Evolutionary conservation across 495 filamentous ascomycete species (phyloP).

Genomic region (Aspergillus saccharolyticus): DNA sequence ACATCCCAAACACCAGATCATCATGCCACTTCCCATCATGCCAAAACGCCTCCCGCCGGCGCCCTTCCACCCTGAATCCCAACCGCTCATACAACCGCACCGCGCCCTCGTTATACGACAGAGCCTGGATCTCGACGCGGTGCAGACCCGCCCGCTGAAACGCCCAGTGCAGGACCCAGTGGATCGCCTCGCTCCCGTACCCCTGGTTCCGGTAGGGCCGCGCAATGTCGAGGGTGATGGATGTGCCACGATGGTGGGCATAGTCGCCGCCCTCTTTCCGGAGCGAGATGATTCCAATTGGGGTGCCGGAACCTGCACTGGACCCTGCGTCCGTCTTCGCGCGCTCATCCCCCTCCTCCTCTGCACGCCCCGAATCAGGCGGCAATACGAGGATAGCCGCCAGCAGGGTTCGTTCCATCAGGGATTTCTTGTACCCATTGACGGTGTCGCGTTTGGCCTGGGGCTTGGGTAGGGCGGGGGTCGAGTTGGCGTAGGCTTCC

Average conservation of each 20-base stretch:
- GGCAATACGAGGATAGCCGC: neutral
- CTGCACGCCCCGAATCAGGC: no score
- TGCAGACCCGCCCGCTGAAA: slow-evolving; percentile 45
- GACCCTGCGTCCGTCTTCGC: neutral
- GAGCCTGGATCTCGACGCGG: slow-evolving; percentile 24
- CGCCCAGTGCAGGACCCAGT: slow-evolving; percentile 46
- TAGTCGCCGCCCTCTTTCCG: neutral
- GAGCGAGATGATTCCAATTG: neutral
- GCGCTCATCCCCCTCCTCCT: no score
- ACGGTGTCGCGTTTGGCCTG: neutral
- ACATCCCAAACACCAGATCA: slow-evolving; percentile 35
- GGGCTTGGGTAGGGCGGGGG: neutral
- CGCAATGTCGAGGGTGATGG: slow-evolving; percentile 38
- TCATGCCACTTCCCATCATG: slow-evolving; percentile 43
- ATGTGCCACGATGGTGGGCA: slow-evolving; percentile 37
- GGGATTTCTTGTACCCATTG: neutral
- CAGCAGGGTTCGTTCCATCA: neutral
- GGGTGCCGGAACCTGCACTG: neutral
- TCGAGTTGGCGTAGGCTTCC: slow-evolving; percentile 1
- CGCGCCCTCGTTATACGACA: slow-evolving; percentile 42
- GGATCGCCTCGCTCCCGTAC: slow-evolving; percentile 51
- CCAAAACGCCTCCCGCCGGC: slow-evolving; percentile 39
- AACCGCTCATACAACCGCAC: slow-evolving; percentile 39
- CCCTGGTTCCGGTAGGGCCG: slow-evolving; percentile 38
- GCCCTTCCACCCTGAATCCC: slow-evolving; percentile 47